These are phyloP conservation scores for Glarea lozoyensis DNA, from an alignment of 495 filamentous ascomycete species.

Conservation along the genomic window DNA sequence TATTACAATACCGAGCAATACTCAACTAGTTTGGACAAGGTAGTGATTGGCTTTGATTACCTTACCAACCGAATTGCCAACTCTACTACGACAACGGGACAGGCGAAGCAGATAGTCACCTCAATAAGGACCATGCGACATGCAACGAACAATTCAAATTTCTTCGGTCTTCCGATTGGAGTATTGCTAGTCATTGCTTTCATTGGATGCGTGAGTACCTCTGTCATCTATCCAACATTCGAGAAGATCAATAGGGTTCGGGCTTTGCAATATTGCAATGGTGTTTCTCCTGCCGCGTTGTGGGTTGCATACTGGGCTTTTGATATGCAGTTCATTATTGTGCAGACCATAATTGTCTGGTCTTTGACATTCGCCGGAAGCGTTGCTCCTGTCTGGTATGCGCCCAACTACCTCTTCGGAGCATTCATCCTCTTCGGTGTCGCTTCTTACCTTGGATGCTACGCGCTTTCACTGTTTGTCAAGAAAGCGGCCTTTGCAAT, in stretches of 20 bases:
- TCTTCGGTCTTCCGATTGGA: constrained; percentile 7
- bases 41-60: constrained; percentile 3
- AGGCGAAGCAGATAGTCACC: background rate
- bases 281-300: constrained; percentile 15
- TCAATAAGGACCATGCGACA: constrained; percentile 5
- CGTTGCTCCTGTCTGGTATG: constrained; percentile 9
- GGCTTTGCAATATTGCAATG: constrained; percentile 18
- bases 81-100: constrained; percentile 3
- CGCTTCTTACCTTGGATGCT: constrained; percentile 16
- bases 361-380: constrained; percentile 10
- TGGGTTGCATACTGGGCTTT: constrained; percentile 18
- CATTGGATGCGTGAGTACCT: constrained; percentile 8
- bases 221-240: constrained; percentile 16
- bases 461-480: constrained; percentile 15
- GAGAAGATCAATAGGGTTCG: constrained; percentile 16
- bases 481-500: constrained; percentile 19
- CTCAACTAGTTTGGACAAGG: background rate
- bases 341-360: constrained; percentile 17
- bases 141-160: background rate
- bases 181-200: constrained; percentile 12
- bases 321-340: constrained; percentile 16
- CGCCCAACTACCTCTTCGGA: constrained; percentile 8
- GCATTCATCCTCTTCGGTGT: constrained; percentile 18
- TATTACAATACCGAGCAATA: constrained; percentile 4
- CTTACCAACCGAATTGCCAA: constrained; percentile 15